Base-by-base conservation (phyloP, 768 basidiomycete species). In the Filobasidium floriforme region DNA sequence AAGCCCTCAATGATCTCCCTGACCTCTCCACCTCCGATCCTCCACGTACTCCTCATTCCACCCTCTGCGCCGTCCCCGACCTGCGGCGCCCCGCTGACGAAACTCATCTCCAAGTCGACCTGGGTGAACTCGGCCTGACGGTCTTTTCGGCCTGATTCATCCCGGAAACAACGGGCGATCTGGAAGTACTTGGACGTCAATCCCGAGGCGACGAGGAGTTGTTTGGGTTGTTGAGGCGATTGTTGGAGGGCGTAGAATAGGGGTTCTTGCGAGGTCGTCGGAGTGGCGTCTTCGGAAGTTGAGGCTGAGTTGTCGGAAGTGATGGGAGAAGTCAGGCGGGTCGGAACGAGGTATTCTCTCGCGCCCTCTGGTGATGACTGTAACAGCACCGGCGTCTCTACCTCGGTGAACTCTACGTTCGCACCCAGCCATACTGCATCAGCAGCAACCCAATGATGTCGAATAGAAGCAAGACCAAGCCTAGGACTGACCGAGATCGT, bases 111-210 rank as follows among this genome's bases (percentile, higher is more conserved):
- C 68, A 97, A 79, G 85, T 97, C 93, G 68, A 97, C 82, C 80
- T 97, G 93, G 24, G 93, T 97, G 79, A 97, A 97, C 78, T 97
- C 93, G 0, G 93, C 92, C 75, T 97, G 93, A 52, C 93, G 84
- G 76, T 97, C 93, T 78, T 89, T 92, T 65, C 93, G 84, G 4
- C 92, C 92, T 73, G 90, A 91, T 79, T 97, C 93, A 77, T 97
- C 93, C 54, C 93, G 85, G 82, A 97, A 97, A 80, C 93, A 97
- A 70, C 86, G 86, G 15, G 93, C 93, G 62, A 97, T 82, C 77
- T 97, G 93, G 79, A 86, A 97, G 79, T 97, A 97, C 70, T 84
- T 86, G 74, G 91, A 88, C n/a, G 93, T 83, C 2, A 83, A 86
- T 19, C 92, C 93, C 10, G 92, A 94, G 68, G 88, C 87, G 26